Percentiles rank a stretch among this genome's conserved stretches.
Evolutionary conservation across 208 protist genomes (phyloP).

Genomic region (Cochliopodium minus): DNA sequence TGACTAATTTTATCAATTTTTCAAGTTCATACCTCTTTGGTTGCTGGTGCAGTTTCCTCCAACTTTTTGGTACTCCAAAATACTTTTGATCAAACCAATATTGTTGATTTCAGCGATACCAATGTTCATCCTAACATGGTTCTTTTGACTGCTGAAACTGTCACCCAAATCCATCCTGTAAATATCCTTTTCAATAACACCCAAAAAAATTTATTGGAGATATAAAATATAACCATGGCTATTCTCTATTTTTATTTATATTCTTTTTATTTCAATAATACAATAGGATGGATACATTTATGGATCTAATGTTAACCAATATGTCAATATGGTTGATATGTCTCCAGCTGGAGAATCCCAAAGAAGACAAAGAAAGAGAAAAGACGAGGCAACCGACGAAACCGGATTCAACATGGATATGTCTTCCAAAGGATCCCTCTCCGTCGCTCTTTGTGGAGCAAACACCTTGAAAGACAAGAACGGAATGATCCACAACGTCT

Average conservation of each 20-base stretch:
- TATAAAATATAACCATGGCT: too few relatives aligned
- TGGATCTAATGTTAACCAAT: neutral
- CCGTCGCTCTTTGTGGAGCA: neutral
- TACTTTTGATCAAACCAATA: constrained; percentile 18
- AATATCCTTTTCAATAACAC: too few relatives aligned
- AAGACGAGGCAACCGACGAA: neutral
- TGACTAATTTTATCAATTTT: too few relatives aligned
- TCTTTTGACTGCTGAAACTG: neutral
- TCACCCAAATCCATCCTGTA: neutral
- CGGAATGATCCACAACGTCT: neutral
- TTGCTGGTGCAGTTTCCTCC: neutral
- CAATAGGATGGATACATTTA: constrained; percentile 6
- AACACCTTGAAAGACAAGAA: neutral
- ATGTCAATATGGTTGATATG: neutral
- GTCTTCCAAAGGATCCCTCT: neutral
- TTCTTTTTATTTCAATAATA: too few relatives aligned
- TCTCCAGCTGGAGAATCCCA: too few relatives aligned
- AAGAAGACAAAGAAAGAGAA: too few relatives aligned
- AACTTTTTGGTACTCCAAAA: constrained; percentile 9
- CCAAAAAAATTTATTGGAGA: too few relatives aligned
- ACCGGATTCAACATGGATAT: constrained; percentile 11
- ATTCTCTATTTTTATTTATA: too few relatives aligned
- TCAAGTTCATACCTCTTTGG: too few relatives aligned
- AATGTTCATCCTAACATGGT: neutral
- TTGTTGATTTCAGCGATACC: constrained; percentile 2